phyloP scores from a whole-genome alignment of 768 basidiomycete species.

The Hypholoma sublateritium region DNA sequence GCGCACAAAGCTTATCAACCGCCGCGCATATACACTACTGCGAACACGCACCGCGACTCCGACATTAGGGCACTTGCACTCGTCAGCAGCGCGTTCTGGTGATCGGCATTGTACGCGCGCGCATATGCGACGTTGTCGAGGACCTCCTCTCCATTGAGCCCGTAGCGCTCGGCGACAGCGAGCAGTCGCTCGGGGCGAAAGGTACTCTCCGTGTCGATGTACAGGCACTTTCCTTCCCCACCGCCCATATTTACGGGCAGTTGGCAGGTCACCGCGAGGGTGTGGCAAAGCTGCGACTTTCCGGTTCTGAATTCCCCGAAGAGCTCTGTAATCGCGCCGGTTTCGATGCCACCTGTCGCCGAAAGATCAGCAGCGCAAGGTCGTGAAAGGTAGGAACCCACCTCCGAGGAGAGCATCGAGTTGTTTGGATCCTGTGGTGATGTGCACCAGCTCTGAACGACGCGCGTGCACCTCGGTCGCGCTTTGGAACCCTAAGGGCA shows the following conservation, averaged over 20 bases:
- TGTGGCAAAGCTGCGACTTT: constrained; percentile 97
- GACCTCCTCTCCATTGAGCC: constrained; percentile 97
- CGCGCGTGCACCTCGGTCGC: constrained; percentile 97
- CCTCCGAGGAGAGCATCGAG: constrained; percentile 95
- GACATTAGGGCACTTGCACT: constrained; percentile 99
- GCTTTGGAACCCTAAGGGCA: constrained; percentile 96
- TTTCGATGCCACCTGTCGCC: constrained; percentile 86
- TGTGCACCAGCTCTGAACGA: constrained; percentile 91
- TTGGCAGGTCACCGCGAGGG: constrained; percentile 97
- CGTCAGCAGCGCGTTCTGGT: constrained; percentile 87
- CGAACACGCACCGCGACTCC: constrained; percentile 77
- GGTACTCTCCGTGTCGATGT: constrained; percentile 98
- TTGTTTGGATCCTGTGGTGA: constrained; percentile 96
- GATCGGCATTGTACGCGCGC: constrained; percentile 97
- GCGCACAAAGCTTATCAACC: not conserved
- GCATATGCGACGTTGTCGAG: constrained; percentile 99
- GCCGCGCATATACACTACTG: not conserved
- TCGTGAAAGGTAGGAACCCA: constrained; percentile 25
- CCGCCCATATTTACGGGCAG: constrained; percentile 97
- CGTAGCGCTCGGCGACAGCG: constrained; percentile 93
- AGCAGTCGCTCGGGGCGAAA: constrained; percentile 95
- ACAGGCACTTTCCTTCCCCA: constrained; percentile 97
- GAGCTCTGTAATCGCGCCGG: constrained; percentile 95
- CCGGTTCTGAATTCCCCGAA: constrained; percentile 99
- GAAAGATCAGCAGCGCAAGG: constrained; percentile 6